Base-by-base conservation (phyloP, 2,329 filamentous ascomycete species). In the Xylariales sp. region DNA sequence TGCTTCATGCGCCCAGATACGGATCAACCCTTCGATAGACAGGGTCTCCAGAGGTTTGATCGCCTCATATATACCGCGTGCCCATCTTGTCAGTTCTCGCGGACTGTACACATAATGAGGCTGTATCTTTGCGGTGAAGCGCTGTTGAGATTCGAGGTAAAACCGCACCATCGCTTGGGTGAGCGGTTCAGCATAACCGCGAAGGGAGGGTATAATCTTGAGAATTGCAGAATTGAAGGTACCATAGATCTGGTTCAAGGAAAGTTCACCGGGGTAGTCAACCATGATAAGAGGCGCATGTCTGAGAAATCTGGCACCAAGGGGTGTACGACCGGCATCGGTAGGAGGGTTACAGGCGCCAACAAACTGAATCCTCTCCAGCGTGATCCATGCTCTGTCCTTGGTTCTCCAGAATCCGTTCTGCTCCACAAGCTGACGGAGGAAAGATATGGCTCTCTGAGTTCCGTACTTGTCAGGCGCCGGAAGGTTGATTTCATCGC, bases 241-340 rank as follows among this genome's bases (percentile, higher is more conserved):
- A 51, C 94, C 93, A 58, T 99, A 99, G 50, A 99, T 99, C 60
- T 99, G 93, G 50, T 83, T 84, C 25, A 99, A 77, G 4, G 94
- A 98, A 29, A 89, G 73, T 66, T 98, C 89, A 54, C 94, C 93
- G 43, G 93, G 93, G 56, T 99, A 99, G 58, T 98, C 93, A 29
- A 99, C 94, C 94, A 99, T 98, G 64, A 99, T 86, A 38, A 99
- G 78, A n/a, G 93, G 93, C 13, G 93, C 89, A 61, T 99, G 94
- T 42, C 94, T 82, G 48, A 99, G 74, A 78, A 98, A 99, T 51
- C 93, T 78, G 34, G 88, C 81, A 29, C 88, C 93, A 70, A 99
- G 83, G 0, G 93, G 85, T 11, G 93, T 97, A 76, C 93, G 89
- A 18, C 93, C 93, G 50, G 90, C 90, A 65, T 98, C 94, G 1